These are phyloP conservation scores for Scutellaria barbata DNA, from an alignment of 257 asterid genomes.

Conservation along the genomic window DNA sequence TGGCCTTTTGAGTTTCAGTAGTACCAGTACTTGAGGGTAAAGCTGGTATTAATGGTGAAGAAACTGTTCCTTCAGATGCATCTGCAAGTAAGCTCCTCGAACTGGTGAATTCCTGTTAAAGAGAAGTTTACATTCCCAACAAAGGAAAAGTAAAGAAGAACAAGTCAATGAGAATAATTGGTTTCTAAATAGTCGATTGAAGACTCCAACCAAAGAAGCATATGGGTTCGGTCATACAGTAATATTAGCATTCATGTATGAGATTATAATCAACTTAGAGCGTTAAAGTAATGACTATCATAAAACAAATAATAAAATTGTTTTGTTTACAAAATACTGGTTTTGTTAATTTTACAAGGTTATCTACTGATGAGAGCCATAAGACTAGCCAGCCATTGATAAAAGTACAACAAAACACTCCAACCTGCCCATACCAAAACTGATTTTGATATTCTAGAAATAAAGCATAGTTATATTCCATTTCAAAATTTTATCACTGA, in stretches of 20 bases:
- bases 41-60: constrained; percentile 82
- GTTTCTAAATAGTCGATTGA: constrained; percentile 18
- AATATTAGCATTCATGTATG: not conserved
- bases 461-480: not conserved
- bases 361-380: not conserved
- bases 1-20: constrained; percentile 67
- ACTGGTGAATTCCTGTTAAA: constrained; percentile 70
- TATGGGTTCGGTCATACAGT: not conserved
- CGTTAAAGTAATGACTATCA: not conserved
- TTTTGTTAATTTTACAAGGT: not conserved
- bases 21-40: constrained; percentile 64
- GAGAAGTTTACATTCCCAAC: constrained; percentile 17
- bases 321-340: not conserved
- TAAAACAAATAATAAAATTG: not conserved
- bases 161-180: not conserved
- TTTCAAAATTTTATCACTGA: not conserved
- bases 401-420: constrained; percentile 1
- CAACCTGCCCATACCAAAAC: not conserved
- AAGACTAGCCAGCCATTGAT: not conserved
- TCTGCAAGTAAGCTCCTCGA: constrained; percentile 72
- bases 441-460: not conserved
- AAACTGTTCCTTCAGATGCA: constrained; percentile 62
- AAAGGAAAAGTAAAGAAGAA: constrained; percentile 7
- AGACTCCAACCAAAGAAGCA: constrained; percentile 14
- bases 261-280: constrained; percentile 10